Evolutionary conservation across 1,139 yeast genomes (phyloP), one percentile per base, ranked within the genome.

Genomic region (Debaryomyces singareniensis): DNA sequence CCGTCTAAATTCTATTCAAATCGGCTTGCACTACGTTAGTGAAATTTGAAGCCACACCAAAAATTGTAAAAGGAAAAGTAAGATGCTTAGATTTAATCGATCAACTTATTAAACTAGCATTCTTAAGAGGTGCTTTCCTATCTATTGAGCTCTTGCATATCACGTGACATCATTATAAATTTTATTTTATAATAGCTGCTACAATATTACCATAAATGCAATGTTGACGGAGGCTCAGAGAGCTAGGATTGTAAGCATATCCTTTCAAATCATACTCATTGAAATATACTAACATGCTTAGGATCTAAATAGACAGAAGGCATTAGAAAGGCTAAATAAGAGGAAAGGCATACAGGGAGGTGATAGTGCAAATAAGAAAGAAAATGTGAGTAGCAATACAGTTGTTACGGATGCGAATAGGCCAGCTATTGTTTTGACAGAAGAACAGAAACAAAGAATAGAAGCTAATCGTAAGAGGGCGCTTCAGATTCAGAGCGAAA

Each of bases 401-500:
- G 24, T 18, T 7, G 21, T 18, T 7, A n/a, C 21, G n/a, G 21
- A 18, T 7, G n/a, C 35, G 25, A 41, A 47, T 29, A 31, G 51
- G 25, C 53, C 58, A 3, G 42, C 49, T 12, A 33, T 51, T 0
- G 55, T 49, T 13, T 43, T 75, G 31, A 73, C 80, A 0, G 65
- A 68, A 1, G 82, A 73, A 33, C 84, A 78, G 40, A 55, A 53
- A 33, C 58, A 59, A 16, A 51, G 64, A 26, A 65, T 77, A 1
- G 84, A 78, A 35, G 66, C 63, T 10, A 81, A 81, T 43, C 56
- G 87, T 37, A 60, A 61, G 29, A 63, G 59, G 34, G 87, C 89
- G 0, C 39, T 78, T 9, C 78, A 74, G 26, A 64, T 78, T 25
- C 60, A 70, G 30, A 60, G 55, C 31, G 54, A 58, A 15, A 51